Base-by-base conservation (phyloP, 208 protist genomes). In the Eutreptiella sp. region DNA sequence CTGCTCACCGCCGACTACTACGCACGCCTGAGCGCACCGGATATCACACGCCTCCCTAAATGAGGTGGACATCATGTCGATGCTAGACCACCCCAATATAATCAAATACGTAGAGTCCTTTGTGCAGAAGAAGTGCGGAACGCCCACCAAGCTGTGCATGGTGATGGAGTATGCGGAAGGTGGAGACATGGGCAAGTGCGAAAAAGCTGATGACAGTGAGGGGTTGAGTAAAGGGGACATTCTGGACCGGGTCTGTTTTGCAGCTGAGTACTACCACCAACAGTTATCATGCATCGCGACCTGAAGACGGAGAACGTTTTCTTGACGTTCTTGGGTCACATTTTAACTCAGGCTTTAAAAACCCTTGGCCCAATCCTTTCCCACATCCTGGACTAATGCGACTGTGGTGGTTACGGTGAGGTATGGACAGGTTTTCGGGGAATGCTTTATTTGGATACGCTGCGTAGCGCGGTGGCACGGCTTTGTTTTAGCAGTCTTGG, bases 161-260 rank as follows among this genome's bases (percentile, higher is more conserved):
- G 61, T 93, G n/a, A 93, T 83, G 9, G 87, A 93, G 73, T 83
- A 88, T 46, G 87, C 84, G 0, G 78, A 87, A 62, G 67, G 76
- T 50, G 87, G 87, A 7, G 87, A 93, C 48, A 57, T 93, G 16
- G 59, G 80, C 32, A 71, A 70, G 26, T 4, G 9, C 32, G 53
- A 68, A 53, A 68, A 60, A 39, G n/a, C n/a, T n/a, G n/a, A n/a
- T n/a, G n/a, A n/a, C n/a, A n/a, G n/a, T n/a, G n/a, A n/a, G n/a
- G 23, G 16, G 5, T 66, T 70, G 41, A 9, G 7, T n/a, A 61
- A 70, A 60, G 64, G 69, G n/a, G 19, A 63, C 14, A 63, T 62
- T 9, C 31, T 57, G 16, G 60, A n/a, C 24, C 54, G 60, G 53
- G 54, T 62, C 27, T 62, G 54, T 55, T 28, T 63, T 11, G 54